Evolutionary conservation across 805 yeast genomes (phyloP), one percentile per base, ranked within the genome.

Genomic region (Cyberlindnera saturnus): DNA sequence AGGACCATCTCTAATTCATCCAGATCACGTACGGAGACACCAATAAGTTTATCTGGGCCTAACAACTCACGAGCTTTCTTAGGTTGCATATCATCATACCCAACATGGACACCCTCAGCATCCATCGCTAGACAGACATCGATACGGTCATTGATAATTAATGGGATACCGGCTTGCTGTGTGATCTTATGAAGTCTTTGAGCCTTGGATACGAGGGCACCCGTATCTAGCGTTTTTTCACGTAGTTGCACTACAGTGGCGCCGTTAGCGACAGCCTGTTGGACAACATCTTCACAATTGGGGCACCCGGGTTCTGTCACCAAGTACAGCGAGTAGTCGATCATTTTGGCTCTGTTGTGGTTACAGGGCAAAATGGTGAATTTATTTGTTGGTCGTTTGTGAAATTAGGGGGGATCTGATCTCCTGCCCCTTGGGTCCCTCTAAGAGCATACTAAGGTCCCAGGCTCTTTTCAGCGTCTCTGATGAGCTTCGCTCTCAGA

Each of bases 71-170:
- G 64, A 1, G 79, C 93, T 31, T 71, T 52, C 1, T 55, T 52
- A 6, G 63, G 63, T 3, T 69, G 66, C 86, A 89, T 86, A 58
- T 89, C 97, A 42, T 82, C 89, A 60, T 89, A 96, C 0, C 97
- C 97, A 18, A 89, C 86, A 65, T 89, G 97, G 8, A 90, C 82
- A 31, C 96, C 96, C 49, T 87, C 96, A 2, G 95, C 95, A 51
- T 76, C 93, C 43, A 87, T 72, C 0, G 96, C 96, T 35, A 90
- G 65, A 0, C 96, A 96, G 11, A 89, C 87, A 57, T 89, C 97
- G 3, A 87, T 74, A 40, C 96, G 67, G 56, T 89, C 96, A 52
- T 89, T 87, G 56, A 89, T 88, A 31, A 89, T 77, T 50, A 89
- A 66, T 0, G 96, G 96, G 8, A 90, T 78, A 0, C 75, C 72